Percentiles rank a stretch among this genome's conserved stretches.
Conservation (phyloP, 1,284 basidiomycete species). For the Somion occarium region DNA sequence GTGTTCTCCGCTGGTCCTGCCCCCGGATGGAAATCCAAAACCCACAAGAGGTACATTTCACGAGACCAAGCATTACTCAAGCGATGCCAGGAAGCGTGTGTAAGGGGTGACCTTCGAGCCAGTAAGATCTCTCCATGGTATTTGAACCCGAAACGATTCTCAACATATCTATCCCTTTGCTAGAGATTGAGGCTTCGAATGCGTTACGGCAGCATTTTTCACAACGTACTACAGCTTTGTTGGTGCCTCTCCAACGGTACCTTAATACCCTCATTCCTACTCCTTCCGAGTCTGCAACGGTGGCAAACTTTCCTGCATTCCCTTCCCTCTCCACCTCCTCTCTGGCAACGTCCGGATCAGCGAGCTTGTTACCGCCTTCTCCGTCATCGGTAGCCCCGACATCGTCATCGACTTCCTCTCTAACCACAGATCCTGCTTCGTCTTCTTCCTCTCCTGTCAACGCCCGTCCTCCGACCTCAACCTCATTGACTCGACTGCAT, state of each 20-base stretch:
- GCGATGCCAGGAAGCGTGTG: constrained; percentile 55
- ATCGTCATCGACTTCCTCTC: constrained; percentile 9
- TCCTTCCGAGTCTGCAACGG: constrained; percentile 31
- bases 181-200: constrained; percentile 61
- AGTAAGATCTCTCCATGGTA: constrained; percentile 38
- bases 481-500: neutral
- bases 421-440: constrained; percentile 1
- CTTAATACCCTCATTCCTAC: constrained; percentile 85
- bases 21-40: constrained; percentile 74
- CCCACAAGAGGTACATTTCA: constrained; percentile 80
- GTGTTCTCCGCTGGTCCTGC: constrained; percentile 41
- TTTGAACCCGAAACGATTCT: neutral
- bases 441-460: constrained; percentile 4
- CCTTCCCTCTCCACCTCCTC: constrained; percentile 3
- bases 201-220: constrained; percentile 83
- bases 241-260: constrained; percentile 93
- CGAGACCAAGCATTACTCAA: constrained; percentile 78
- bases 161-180: neutral
- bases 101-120: constrained; percentile 37
- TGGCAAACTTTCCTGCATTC: neutral
- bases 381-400: constrained; percentile 6
- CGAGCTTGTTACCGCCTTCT: neutral
- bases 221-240: constrained; percentile 81
- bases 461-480: constrained; percentile 4
- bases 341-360: neutral